phyloP scores from a whole-genome alignment of 345 rosid species.

The Physaria fendleri region DNA sequence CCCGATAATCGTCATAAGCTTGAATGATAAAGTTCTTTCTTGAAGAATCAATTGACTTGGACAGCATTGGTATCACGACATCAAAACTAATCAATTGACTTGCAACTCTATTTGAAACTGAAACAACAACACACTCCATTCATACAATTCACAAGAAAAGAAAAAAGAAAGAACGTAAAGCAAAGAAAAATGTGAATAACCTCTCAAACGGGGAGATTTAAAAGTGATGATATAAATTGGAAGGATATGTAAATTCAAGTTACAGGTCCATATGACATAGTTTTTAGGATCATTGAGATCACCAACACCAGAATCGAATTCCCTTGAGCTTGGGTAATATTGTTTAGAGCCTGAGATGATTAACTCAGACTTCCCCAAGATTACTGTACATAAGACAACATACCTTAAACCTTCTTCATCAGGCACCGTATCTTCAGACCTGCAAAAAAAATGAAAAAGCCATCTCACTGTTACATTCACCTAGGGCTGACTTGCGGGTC shows the following conservation, averaged over 20 bases:
- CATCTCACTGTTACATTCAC: too few relatives aligned
- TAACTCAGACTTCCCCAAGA: conserved; percentile 60
- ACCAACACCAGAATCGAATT: conserved; percentile 70
- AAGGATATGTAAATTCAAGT: conserved; percentile 54
- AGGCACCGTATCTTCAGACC: conserved; percentile 6
- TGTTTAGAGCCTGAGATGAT: conserved; percentile 47
- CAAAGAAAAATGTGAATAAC: conserved; percentile 9
- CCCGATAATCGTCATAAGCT: conserved; percentile 39
- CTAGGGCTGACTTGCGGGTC: too few relatives aligned
- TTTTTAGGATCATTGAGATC: conserved; percentile 35
- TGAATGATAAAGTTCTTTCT: conserved; percentile 37
- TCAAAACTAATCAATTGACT: conserved; percentile 69
- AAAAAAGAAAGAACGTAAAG: neutral
- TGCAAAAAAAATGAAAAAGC: neutral
- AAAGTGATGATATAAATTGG: conserved; percentile 59
- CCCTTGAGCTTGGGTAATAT: conserved; percentile 45
- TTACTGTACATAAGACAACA: conserved; percentile 63
- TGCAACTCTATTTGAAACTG: conserved; percentile 10
- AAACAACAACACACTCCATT: neutral
- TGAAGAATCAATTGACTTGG: conserved; percentile 41
- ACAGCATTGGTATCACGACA: conserved; percentile 42
- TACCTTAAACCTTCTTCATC: conserved; percentile 58
- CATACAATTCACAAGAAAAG: neutral
- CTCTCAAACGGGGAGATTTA: conserved; percentile 40
- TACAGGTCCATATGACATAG: conserved; percentile 59